Evolutionary conservation across 768 basidiomycete species (phyloP).

Genomic region (Mycena metata): DNA sequence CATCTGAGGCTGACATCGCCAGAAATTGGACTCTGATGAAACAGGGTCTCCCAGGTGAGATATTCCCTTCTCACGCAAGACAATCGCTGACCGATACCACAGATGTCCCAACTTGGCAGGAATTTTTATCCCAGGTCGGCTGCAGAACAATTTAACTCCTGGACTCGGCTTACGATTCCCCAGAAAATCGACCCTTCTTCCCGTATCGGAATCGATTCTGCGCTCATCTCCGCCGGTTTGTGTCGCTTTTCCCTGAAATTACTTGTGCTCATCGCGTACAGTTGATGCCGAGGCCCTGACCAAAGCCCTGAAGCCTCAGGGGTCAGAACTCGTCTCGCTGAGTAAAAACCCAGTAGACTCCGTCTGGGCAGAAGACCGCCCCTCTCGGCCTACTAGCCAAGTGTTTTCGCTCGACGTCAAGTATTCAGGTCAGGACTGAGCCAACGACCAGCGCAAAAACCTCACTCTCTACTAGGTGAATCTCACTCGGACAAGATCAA

Average conservation of each 20-base stretch:
- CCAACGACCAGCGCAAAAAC: too few species aligned
- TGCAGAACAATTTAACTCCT: not conserved
- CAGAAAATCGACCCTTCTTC: constrained; percentile 74
- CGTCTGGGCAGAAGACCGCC: constrained; percentile 80
- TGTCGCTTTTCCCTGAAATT: not conserved
- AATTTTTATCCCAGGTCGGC: constrained; percentile 80
- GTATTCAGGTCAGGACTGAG: constrained; percentile 66
- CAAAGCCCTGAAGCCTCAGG: constrained; percentile 64
- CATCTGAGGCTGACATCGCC: not conserved
- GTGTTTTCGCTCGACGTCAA: constrained; percentile 80
- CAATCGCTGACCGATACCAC: constrained; percentile 42
- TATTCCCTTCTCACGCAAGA: constrained; percentile 21
- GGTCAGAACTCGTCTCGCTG: constrained; percentile 78
- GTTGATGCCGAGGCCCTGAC: constrained; percentile 76
- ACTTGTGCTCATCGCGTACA: constrained; percentile 41
- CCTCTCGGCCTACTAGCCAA: constrained; percentile 73
- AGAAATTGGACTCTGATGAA: constrained; percentile 97
- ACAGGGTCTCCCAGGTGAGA: constrained; percentile 82
- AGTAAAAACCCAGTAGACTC: constrained; percentile 81
- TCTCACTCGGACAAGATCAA: constrained; percentile 76
- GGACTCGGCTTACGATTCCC: constrained; percentile 1
- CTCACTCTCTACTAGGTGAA: constrained; percentile 47
- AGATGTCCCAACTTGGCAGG: constrained; percentile 93
- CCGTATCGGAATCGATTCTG: constrained; percentile 87
- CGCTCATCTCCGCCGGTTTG: constrained; percentile 75